These are phyloP conservation scores for Ceratobasidium sp. DNA, from an alignment of 1,284 basidiomycete genomes.

Conservation along the genomic window DNA sequence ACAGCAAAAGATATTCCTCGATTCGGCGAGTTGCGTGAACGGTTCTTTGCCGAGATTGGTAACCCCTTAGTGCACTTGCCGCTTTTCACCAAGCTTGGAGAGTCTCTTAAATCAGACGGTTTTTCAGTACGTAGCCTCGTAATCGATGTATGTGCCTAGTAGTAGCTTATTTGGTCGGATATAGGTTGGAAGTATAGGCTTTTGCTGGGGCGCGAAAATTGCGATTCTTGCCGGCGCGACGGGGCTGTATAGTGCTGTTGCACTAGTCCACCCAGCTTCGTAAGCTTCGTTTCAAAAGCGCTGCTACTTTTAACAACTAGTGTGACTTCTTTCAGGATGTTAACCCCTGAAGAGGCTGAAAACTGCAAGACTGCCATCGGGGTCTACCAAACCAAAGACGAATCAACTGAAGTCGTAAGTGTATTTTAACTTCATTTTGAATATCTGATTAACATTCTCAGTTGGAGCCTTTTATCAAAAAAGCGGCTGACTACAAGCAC, in stretches of 20 bases:
- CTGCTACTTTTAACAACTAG: not conserved
- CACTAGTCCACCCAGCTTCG: slow-evolving; percentile 21
- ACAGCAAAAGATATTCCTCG: not conserved
- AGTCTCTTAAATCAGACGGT: slow-evolving; percentile 22
- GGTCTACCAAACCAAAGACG: slow-evolving; percentile 31
- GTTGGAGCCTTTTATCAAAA: slow-evolving; percentile 36
- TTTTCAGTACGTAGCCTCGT: not conserved
- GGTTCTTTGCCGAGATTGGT: slow-evolving; percentile 12
- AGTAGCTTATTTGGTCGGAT: not conserved
- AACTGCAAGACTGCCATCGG: slow-evolving; percentile 30
- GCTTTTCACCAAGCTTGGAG: slow-evolving; percentile 6
- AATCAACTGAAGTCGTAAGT: slow-evolving; percentile 5
- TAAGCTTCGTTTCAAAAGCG: not conserved
- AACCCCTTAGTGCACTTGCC: slow-evolving; percentile 1
- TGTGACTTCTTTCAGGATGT: slow-evolving; percentile 2
- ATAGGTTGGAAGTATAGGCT: slow-evolving; percentile 35
- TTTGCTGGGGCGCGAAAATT: slow-evolving; percentile 34
- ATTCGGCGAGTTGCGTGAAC: not conserved
- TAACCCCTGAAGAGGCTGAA: slow-evolving; percentile 26
- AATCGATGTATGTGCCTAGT: not conserved
- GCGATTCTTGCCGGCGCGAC: slow-evolving; percentile 10
- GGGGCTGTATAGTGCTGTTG: slow-evolving; percentile 10
- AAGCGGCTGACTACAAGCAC: slow-evolving; percentile 28
- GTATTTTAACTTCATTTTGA: not conserved
- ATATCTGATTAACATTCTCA: not conserved